Evolutionary conservation across 2,329 filamentous ascomycete species (phyloP).

Genomic region (Dothiorella sarmentorum): DNA sequence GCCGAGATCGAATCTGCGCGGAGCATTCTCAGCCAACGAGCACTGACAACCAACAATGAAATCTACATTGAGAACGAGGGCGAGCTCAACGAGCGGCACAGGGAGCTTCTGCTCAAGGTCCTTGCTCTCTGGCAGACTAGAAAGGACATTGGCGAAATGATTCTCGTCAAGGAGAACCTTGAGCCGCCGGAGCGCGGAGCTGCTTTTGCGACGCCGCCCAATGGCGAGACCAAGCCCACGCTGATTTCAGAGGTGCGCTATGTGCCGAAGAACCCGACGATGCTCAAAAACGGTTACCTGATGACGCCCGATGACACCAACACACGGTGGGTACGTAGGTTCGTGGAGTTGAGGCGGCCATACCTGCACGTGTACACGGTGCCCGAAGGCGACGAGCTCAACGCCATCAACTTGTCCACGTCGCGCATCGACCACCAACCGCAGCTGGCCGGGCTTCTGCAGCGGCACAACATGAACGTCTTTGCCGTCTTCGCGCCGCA

Average conservation of each 20-base stretch:
- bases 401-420: slow-evolving; percentile 82
- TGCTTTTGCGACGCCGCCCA: slow-evolving; percentile 39
- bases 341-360: slow-evolving; percentile 85
- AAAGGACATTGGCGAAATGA: slow-evolving; percentile 43
- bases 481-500: slow-evolving; percentile 93
- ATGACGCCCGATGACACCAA: slow-evolving; percentile 79
- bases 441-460: slow-evolving; percentile 73
- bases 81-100: slow-evolving; percentile 32
- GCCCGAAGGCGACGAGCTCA: slow-evolving; percentile 83
- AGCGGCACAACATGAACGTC: slow-evolving; percentile 48
- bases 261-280: slow-evolving; percentile 67
- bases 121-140: slow-evolving; percentile 61
- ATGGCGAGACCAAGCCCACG: slow-evolving; percentile 53
- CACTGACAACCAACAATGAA: slow-evolving; percentile 25
- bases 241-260: slow-evolving; percentile 74
- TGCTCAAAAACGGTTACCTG: slow-evolving; percentile 84
- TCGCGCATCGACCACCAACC: slow-evolving; percentile 90
- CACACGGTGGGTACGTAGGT: slow-evolving; percentile 84
- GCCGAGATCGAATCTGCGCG: slow-evolving; percentile 77
- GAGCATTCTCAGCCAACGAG: slow-evolving; percentile 58
- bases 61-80: slow-evolving; percentile 23
- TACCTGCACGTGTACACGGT: slow-evolving; percentile 89
- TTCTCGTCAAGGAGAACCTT: slow-evolving; percentile 52
- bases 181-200: slow-evolving; percentile 65
- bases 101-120: slow-evolving; percentile 49